Evolutionary conservation across 768 basidiomycete genomes (phyloP).

Genomic region (Naganishia randhawae): DNA sequence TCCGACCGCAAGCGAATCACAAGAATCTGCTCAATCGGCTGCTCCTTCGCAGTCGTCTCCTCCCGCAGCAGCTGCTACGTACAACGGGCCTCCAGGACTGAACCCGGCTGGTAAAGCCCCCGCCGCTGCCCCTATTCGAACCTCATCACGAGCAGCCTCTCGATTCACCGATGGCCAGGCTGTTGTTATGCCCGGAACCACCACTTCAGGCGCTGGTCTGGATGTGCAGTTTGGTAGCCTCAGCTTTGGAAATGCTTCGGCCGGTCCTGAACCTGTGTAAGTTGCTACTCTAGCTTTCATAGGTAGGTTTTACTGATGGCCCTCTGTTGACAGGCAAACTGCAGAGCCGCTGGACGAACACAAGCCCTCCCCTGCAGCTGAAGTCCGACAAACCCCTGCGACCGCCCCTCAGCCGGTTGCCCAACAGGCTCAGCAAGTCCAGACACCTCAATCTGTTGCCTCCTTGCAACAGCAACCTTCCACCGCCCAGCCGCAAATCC

Average conservation of each 20-base stretch:
- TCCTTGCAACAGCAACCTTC: constrained; percentile 21
- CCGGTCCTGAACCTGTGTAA: constrained; percentile 32
- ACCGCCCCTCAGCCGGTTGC: constrained; percentile 13
- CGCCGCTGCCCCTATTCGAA: constrained; percentile 38
- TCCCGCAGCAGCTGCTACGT: constrained; percentile 32
- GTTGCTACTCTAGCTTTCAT: background rate
- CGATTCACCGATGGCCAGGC: constrained; percentile 49
- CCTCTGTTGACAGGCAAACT: constrained; percentile 9
- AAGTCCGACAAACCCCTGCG: constrained; percentile 2
- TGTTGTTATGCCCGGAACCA: constrained; percentile 48
- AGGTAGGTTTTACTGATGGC: constrained; percentile 32
- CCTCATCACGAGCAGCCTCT: constrained; percentile 43
- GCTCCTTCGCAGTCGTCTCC: constrained; percentile 6
- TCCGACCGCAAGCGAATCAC: constrained; percentile 17
- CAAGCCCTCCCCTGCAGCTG: constrained; percentile 33
- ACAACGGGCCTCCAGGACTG: constrained; percentile 51
- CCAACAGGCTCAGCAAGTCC: constrained; percentile 4
- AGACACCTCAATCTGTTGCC: constrained; percentile 9
- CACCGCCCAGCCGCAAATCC: background rate
- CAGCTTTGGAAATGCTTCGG: constrained; percentile 45
- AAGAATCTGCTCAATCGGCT: constrained; percentile 8
- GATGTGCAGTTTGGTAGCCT: constrained; percentile 52
- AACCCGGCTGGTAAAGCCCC: constrained; percentile 38
- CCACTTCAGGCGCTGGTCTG: constrained; percentile 37
- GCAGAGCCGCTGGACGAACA: constrained; percentile 27